These are phyloP conservation scores for Sporothrix curviconia DNA, from an alignment of 2,329 filamentous ascomycete species.

Conservation along the genomic window DNA sequence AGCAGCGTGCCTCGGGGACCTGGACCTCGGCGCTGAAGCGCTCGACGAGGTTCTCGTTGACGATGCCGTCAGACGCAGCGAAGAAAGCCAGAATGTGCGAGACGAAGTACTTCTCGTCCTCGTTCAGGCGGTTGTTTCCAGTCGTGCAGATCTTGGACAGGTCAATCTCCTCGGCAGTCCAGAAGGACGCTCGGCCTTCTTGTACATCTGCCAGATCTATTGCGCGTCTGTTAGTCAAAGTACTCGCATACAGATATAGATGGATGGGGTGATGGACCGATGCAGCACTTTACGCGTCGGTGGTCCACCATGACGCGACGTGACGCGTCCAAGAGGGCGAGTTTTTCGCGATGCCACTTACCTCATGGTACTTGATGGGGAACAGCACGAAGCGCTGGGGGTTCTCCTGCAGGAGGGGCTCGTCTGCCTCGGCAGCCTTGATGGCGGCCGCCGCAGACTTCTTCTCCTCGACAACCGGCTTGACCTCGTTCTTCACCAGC, in stretches of 20 bases:
- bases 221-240: slow-evolving; percentile 34
- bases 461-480: slow-evolving; percentile 41
- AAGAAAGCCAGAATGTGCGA: slow-evolving; percentile 99
- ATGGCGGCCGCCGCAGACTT: slow-evolving; percentile 42
- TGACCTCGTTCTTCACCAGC: slow-evolving; percentile 46
- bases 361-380: slow-evolving; percentile 99
- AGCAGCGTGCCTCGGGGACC: slow-evolving; percentile 95
- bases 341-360: slow-evolving; percentile 45
- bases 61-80: slow-evolving; percentile 95
- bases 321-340: slow-evolving; percentile 30
- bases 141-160: slow-evolving; percentile 98
- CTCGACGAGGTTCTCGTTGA: slow-evolving; percentile 98
- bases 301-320: slow-evolving; percentile 31
- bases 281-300: slow-evolving; percentile 62
- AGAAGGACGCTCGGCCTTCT: slow-evolving; percentile 99
- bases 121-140: slow-evolving; percentile 97
- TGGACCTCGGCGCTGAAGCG: slow-evolving; percentile 96
- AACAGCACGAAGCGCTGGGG: slow-evolving; percentile 94
- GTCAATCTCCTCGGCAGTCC: slow-evolving; percentile 99
- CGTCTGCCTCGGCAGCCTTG: slow-evolving; percentile 67
- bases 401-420: slow-evolving; percentile 93
- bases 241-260: background rate
- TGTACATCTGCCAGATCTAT: slow-evolving; percentile 99
- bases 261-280: slow-evolving; percentile 9
- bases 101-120: slow-evolving; percentile 97